Base-by-base conservation (phyloP, 345 rosid species). In the Moringa oleifera region DNA sequence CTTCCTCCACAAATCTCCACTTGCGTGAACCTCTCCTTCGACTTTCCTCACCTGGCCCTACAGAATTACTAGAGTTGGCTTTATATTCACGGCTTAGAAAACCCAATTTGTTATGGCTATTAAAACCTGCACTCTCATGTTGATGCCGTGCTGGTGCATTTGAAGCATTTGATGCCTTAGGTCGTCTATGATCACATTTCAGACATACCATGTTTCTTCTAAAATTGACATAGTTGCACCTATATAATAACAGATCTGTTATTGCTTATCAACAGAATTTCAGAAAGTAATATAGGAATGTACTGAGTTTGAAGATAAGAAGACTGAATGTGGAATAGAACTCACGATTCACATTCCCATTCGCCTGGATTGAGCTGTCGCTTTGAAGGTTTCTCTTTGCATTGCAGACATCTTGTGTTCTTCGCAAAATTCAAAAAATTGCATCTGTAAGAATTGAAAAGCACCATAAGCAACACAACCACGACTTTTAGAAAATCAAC, bases 331-430 rank as follows among this genome's bases (percentile, higher is more conserved):
- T 7, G 46, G 53, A 58, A 53, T 25, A 64, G 20, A 51, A 83
- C 98, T 85, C 72, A 87, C 96, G 98, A 92, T 63, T 84, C 83
- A 59, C 98, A 92, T 67, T 92, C 95, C 98, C 98, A 92, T 58
- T 92, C 97, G 68, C 98, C 97, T 0, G 90, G 91, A 80, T 84
- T 87, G 71, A 93, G 86, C 28, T 76, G 85, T 61, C 96, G 82
- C 68, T 72, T 75, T 21, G 79, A 79, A 68, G 97, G 98, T 56
- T 81, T 90, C 63, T 83, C 97, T 73, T 76, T 76, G 79, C 97
- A 93, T 61, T 66, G 81, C 59, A 81, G 71, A 68, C 98, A 93
- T 72, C 71, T 84, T 20, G 96, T 90, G 59, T 93, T 90, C 82
- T 79, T 87, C 7, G 93, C 81, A 67, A 89, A 92, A 75, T 92